These are phyloP conservation scores for Paraconiothyrium sp. DNA, from an alignment of 2,329 filamentous ascomycete species.

Conservation along the genomic window DNA sequence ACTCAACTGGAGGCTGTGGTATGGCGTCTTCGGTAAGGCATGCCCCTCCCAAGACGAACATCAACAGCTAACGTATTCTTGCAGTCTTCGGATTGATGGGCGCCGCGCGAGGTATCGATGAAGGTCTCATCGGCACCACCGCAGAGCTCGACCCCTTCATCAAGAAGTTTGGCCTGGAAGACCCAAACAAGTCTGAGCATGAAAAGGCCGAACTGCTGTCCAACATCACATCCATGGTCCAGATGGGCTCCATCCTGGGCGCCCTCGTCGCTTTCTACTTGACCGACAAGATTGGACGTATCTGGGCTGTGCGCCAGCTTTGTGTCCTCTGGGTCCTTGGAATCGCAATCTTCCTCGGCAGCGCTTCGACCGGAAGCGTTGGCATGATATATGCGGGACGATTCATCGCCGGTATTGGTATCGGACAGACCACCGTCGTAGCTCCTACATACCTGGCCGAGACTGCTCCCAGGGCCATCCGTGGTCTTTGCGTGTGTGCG, in stretches of 20 bases:
- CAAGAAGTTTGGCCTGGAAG: constrained; percentile 49
- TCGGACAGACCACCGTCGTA: constrained; percentile 73
- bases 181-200: constrained; percentile 37
- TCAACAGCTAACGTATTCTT: constrained; percentile 16
- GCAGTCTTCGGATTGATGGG: constrained; percentile 74
- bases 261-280: constrained; percentile 68
- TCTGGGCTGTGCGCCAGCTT: constrained; percentile 55
- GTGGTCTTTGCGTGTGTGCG: constrained; percentile 77
- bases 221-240: constrained; percentile 84
- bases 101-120: constrained; percentile 80
- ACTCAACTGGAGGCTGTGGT: constrained; percentile 83
- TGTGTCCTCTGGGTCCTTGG: constrained; percentile 54
- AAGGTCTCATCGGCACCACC: constrained; percentile 78
- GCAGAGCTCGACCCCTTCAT: constrained; percentile 52
- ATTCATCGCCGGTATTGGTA: constrained; percentile 72
- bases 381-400: constrained; percentile 70
- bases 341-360: constrained; percentile 53
- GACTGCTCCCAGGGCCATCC: constrained; percentile 72
- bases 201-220: constrained; percentile 52
- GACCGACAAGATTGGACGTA: constrained; percentile 55
- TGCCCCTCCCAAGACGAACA: not conserved
- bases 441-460: constrained; percentile 78
- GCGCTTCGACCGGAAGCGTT: constrained; percentile 47
- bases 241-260: constrained; percentile 78
- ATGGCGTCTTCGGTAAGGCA: constrained; percentile 67